phyloP scores from a whole-genome alignment of 1,284 basidiomycete species.

The Rhodofomes roseus region DNA sequence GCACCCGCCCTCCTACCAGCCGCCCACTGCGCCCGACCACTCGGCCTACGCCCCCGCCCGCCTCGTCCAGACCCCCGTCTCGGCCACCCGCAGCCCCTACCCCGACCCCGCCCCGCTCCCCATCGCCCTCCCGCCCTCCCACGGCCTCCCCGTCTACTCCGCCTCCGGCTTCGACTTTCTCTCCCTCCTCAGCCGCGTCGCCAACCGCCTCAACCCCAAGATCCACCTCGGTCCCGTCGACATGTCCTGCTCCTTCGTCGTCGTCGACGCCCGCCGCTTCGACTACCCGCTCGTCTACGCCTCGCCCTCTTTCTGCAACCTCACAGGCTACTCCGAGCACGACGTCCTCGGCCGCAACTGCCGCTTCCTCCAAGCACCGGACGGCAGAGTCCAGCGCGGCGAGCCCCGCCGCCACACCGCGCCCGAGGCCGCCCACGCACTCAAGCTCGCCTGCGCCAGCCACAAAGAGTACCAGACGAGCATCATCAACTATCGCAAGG shows the following conservation, averaged over 20 bases:
- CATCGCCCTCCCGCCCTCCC: slow-evolving; percentile 22
- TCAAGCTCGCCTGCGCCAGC: slow-evolving; percentile 62
- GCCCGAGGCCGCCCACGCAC: slow-evolving; percentile 62
- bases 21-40: neutral
- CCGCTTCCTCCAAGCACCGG: slow-evolving; percentile 81
- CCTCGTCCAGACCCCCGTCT: neutral
- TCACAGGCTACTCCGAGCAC: slow-evolving; percentile 81
- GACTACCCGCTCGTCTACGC: slow-evolving; percentile 90
- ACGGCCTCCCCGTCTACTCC: slow-evolving; percentile 61
- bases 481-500: slow-evolving; percentile 86
- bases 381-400: slow-evolving; percentile 61
- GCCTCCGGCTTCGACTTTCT: slow-evolving; percentile 89
- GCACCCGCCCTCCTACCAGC: neutral
- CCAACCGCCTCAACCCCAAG: slow-evolving; percentile 69
- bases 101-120: neutral
- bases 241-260: slow-evolving; percentile 84
- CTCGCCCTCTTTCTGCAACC: slow-evolving; percentile 70
- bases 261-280: slow-evolving; percentile 77
- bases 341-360: slow-evolving; percentile 91
- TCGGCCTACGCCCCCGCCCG: neutral
- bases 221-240: slow-evolving; percentile 89
- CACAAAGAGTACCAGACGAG: slow-evolving; percentile 87
- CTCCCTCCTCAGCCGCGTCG: slow-evolving; percentile 77
- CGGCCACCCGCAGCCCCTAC: slow-evolving; percentile 1
- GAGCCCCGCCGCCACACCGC: slow-evolving; percentile 66